Conservation (phyloP, 805 yeast species). For the Naumovozyma baii region DNA sequence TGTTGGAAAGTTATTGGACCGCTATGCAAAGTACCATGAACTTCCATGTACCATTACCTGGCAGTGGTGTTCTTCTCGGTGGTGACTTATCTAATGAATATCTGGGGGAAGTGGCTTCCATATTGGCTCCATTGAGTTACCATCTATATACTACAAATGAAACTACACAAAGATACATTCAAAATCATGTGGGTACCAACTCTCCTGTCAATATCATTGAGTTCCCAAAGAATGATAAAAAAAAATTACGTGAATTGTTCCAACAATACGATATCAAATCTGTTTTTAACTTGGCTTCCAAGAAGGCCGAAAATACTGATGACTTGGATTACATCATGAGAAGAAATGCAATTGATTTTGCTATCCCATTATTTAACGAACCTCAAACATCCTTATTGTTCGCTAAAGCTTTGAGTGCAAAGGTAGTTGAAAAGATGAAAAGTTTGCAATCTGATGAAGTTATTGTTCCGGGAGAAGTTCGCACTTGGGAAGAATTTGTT, state of each 20-base stretch:
- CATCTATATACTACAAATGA: conserved; percentile 68
- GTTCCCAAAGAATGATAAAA: conserved; percentile 88
- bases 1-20: conserved; percentile 93
- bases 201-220: conserved; percentile 52
- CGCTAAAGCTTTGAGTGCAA: conserved; percentile 69
- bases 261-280: conserved; percentile 73
- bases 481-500: conserved; percentile 93
- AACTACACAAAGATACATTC: conserved; percentile 62
- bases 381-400: conserved; percentile 86
- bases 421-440: conserved; percentile 41
- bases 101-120: conserved; percentile 64
- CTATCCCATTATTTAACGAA: conserved; percentile 91
- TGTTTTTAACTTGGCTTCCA: conserved; percentile 85
- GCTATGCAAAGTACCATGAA: conserved; percentile 95
- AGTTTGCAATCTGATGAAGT: conserved; percentile 44
- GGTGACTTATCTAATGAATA: conserved; percentile 74
- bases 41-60: conserved; percentile 88
- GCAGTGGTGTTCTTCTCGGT: conserved; percentile 82
- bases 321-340: conserved; percentile 97
- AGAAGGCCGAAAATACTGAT: conserved; percentile 73
- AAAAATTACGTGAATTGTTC: conserved; percentile 88
- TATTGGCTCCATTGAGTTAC: conserved; percentile 62
- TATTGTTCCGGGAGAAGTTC: conserved; percentile 73
- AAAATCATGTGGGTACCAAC: conserved; percentile 33
- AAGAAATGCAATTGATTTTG: conserved; percentile 98